Percentiles rank a stretch among this genome's conserved stretches.
Evolutionary conservation across 2,329 filamentous ascomycete species (phyloP).

Genomic region (Colletotrichum tabaci): DNA sequence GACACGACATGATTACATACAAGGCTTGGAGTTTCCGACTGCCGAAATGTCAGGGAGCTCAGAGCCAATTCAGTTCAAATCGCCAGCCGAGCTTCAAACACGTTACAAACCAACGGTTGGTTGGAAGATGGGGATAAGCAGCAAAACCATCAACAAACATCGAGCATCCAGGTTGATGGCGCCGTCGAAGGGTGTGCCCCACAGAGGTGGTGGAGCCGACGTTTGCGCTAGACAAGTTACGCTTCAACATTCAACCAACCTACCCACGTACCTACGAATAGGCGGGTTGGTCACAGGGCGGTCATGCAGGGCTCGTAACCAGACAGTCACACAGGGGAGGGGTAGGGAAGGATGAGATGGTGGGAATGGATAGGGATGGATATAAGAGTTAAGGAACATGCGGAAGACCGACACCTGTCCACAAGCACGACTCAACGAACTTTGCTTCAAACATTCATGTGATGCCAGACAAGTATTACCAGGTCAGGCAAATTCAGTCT

Average conservation of each 20-base stretch:
- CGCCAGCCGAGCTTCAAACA: no score
- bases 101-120: background rate
- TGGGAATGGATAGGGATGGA: slow-evolving; percentile 15
- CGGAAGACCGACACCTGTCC: slow-evolving; percentile 10
- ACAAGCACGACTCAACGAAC: slow-evolving; percentile 5
- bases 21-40: no score
- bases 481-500: background rate
- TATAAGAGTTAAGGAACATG: background rate
- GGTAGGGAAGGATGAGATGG: background rate
- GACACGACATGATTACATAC: background rate
- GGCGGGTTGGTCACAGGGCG: slow-evolving; percentile 32
- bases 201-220: slow-evolving; percentile 25
- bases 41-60: no score
- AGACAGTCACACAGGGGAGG: slow-evolving; percentile 10
- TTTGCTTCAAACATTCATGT: slow-evolving; percentile 14
- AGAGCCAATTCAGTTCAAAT: background rate
- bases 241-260: slow-evolving; percentile 11
- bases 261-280: background rate
- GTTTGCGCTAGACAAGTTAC: slow-evolving; percentile 31
- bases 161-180: slow-evolving; percentile 27
- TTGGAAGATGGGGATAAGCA: background rate
- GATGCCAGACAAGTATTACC: background rate
- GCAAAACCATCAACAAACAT: slow-evolving; percentile 6
- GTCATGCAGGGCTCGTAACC: slow-evolving; percentile 19
- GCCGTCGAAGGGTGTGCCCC: slow-evolving; percentile 12